phyloP scores from a whole-genome alignment of 495 filamentous ascomycete genomes.

The Podospora tetraspora region DNA sequence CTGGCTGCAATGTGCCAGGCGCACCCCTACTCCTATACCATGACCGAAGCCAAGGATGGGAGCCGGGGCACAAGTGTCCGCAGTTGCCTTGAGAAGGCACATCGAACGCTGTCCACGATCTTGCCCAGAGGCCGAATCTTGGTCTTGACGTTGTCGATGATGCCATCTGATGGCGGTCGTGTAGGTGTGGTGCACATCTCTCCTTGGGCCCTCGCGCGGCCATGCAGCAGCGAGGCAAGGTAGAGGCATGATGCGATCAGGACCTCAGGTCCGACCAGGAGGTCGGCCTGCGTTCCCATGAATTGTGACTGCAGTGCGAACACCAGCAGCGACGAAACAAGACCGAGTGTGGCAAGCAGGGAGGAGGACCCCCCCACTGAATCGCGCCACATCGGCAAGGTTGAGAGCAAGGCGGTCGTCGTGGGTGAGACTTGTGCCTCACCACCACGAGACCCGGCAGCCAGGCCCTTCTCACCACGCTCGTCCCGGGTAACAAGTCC shows the following conservation, averaged over 20 bases:
- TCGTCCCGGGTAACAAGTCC: not conserved
- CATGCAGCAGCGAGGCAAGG: conserved; percentile 15
- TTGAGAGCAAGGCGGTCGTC: conserved; percentile 17
- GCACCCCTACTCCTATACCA: conserved; percentile 8
- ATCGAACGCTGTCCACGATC: conserved; percentile 7
- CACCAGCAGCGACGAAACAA: conserved; percentile 32
- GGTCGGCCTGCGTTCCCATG: conserved; percentile 10
- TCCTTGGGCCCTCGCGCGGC: not conserved
- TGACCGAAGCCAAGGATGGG: conserved; percentile 1
- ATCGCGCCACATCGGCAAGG: conserved; percentile 22
- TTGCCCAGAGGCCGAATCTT: conserved; percentile 20
- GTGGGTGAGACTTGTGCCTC: conserved; percentile 8
- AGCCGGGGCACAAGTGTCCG: conserved; percentile 7
- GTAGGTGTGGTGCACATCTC: conserved; percentile 2
- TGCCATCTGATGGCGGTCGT: conserved; percentile 11
- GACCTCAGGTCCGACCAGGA: conserved; percentile 12
- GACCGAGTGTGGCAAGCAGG: conserved; percentile 29
- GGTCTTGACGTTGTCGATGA: conserved; percentile 24
- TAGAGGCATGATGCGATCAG: conserved; percentile 21
- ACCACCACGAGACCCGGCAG: not conserved
- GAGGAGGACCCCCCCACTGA: conserved; percentile 16
- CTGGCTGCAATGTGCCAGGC: not conserved
- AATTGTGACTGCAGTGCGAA: conserved; percentile 12
- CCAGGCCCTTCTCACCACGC: not conserved
- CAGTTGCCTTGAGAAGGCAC: conserved; percentile 7